phyloP scores from a whole-genome alignment of 2,329 filamentous ascomycete species.

The Apiospora koreana region DNA sequence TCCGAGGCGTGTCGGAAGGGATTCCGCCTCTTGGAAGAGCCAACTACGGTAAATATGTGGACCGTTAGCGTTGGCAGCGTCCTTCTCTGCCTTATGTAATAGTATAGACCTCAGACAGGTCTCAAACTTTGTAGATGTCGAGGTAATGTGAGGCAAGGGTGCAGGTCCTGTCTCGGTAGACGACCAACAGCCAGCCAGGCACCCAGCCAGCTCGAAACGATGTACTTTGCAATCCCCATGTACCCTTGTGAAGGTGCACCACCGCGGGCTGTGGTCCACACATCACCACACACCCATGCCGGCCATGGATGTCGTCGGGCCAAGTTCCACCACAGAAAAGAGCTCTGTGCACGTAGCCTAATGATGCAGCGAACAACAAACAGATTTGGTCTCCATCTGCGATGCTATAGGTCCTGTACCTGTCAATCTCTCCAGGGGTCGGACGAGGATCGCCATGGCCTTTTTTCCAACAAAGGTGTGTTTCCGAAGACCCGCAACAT shows the following conservation, averaged over 20 bases:
- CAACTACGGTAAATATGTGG: background rate
- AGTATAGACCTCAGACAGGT: slow-evolving; percentile 3
- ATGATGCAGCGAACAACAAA: background rate
- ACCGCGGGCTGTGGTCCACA: background rate
- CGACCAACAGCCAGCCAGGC: too few species aligned
- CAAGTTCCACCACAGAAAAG: background rate
- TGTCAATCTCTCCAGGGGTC: slow-evolving; percentile 6
- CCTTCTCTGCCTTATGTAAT: background rate
- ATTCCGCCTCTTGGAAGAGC: background rate
- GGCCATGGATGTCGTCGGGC: background rate
- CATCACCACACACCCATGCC: background rate
- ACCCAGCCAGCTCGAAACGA: background rate
- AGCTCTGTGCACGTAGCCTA: slow-evolving; percentile 4
- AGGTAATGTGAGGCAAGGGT: background rate
- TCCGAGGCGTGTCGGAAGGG: background rate
- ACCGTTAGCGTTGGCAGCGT: background rate
- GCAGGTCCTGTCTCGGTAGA: background rate
- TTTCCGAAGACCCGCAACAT: slow-evolving; percentile 7
- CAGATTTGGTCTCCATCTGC: background rate
- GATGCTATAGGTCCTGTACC: background rate
- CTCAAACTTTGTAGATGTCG: background rate
- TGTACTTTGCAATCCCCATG: background rate
- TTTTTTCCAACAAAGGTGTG: background rate
- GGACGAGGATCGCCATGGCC: background rate
- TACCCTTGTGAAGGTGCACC: background rate